phyloP scores from a whole-genome alignment of 805 yeast genomes.

The Candida odintsovae region DNA sequence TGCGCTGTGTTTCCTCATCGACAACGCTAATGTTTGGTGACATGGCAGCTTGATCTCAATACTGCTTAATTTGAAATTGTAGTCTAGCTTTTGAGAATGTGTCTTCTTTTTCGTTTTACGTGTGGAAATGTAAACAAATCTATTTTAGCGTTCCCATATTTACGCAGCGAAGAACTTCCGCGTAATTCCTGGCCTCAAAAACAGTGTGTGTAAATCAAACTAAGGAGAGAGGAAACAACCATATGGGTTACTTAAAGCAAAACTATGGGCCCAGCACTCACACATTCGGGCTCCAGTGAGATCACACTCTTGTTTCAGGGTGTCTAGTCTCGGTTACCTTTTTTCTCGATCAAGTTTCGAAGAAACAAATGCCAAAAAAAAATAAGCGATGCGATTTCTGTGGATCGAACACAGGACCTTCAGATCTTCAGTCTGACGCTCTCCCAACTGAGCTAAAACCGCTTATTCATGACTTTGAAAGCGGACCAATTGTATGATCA shows the following conservation, averaged over 20 bases:
- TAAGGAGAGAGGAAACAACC: no score
- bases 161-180: not conserved
- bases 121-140: not conserved
- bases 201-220: no score
- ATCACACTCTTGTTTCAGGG: no score
- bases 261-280: no score
- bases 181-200: not conserved
- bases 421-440: constrained; percentile 44
- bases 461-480: constrained; percentile 6
- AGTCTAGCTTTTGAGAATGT: not conserved
- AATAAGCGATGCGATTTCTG: constrained; percentile 58
- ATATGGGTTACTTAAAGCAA: no score
- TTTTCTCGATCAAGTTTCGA: no score
- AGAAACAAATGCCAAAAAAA: constrained; percentile 15
- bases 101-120: not conserved
- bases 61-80: no score
- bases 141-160: not conserved
- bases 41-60: not conserved
- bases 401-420: constrained; percentile 84
- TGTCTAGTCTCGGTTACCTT: no score
- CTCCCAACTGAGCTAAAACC: constrained; percentile 30
- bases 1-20: constrained; percentile 11
- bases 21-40: constrained; percentile 1
- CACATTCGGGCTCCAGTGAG: no score
- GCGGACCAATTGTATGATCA: not conserved